Evolutionary conservation across 208 protist genomes (phyloP).

Genomic region (Leishmania martiniquensis): DNA sequence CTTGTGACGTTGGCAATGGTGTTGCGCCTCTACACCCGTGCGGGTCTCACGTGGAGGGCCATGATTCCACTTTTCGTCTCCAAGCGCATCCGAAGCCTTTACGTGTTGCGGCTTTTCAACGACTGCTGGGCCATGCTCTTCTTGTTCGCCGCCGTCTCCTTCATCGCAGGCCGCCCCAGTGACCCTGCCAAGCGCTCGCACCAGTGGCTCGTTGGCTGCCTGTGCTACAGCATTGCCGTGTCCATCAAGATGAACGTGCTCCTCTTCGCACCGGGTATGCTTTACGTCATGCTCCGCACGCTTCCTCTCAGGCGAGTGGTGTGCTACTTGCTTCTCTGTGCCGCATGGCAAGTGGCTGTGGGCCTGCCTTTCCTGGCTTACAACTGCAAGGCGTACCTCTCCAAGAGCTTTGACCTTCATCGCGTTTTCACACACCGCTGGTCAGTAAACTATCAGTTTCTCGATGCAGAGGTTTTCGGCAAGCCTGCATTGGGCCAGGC

Average conservation of each 20-base stretch:
- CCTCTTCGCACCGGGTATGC: conserved; percentile 91
- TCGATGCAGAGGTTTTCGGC: conserved; percentile 60
- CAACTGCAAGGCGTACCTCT: conserved; percentile 50
- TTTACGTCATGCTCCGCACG: conserved; percentile 61
- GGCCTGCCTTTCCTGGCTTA: conserved; percentile 67
- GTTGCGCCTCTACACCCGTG: conserved; percentile 46
- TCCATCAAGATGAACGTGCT: conserved; percentile 97
- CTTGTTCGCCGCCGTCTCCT: conserved; percentile 60
- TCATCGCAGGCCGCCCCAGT: conserved; percentile 33
- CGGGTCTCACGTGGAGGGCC: conserved; percentile 34
- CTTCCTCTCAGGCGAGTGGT: conserved; percentile 68
- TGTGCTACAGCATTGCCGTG: conserved; percentile 85
- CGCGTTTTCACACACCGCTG: conserved; percentile 74
- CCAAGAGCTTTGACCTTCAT: conserved; percentile 65
- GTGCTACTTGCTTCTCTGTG: conserved; percentile 50
- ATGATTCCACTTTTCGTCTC: conserved; percentile 68
- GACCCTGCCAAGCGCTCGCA: conserved; percentile 20
- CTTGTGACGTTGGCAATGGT: conserved; percentile 50
- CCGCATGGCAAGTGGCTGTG: conserved; percentile 62
- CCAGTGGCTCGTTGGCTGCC: conserved; percentile 60
- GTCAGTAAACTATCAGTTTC: conserved; percentile 83
- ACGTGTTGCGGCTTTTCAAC: conserved; percentile 91
- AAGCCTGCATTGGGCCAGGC: conserved; percentile 39
- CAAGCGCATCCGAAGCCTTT: conserved; percentile 85
- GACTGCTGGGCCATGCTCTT: conserved; percentile 90